These are phyloP conservation scores for Leishmania aethiopica DNA, from an alignment of 208 protist genomes.

Conservation along the genomic window DNA sequence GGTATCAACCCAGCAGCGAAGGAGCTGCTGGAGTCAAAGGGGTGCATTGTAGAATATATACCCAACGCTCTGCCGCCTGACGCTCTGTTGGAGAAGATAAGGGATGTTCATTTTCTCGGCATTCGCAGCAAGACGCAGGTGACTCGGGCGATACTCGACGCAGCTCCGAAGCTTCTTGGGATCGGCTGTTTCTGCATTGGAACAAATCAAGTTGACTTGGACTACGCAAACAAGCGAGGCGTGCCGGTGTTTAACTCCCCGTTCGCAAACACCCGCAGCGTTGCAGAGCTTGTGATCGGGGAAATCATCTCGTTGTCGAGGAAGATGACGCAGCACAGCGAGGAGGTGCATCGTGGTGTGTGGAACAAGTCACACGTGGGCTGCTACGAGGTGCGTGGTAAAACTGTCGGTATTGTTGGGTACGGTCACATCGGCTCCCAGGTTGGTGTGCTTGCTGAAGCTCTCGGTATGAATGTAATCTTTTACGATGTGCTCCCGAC, in stretches of 20 bases:
- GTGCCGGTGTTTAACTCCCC: constrained; percentile 96
- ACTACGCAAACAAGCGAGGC: constrained; percentile 66
- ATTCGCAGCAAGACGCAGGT: constrained; percentile 93
- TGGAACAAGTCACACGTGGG: constrained; percentile 89
- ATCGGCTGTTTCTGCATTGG: constrained; percentile 97
- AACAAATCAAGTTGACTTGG: constrained; percentile 94
- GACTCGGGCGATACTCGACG: constrained; percentile 70
- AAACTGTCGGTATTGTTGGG: constrained; percentile 92
- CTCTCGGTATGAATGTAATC: constrained; percentile 92
- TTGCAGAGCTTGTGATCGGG: constrained; percentile 93
- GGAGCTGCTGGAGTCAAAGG: constrained; percentile 72
- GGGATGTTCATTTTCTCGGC: constrained; percentile 89
- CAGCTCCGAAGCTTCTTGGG: constrained; percentile 76
- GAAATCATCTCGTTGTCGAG: constrained; percentile 92
- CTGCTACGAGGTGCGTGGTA: constrained; percentile 89
- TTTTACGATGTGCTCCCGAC: constrained; percentile 92
- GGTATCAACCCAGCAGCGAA: constrained; percentile 81
- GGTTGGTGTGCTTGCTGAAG: constrained; percentile 92
- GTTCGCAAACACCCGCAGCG: constrained; percentile 94
- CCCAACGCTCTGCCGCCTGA: constrained; percentile 60
- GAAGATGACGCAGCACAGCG: constrained; percentile 84
- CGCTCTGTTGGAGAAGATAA: constrained; percentile 82
- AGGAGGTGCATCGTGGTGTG: constrained; percentile 84
- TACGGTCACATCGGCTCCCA: constrained; percentile 95
- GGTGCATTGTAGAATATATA: constrained; percentile 80